These are phyloP conservation scores for Aspergillus saccharolyticus DNA, from an alignment of 495 filamentous ascomycete species.

Conservation along the genomic window DNA sequence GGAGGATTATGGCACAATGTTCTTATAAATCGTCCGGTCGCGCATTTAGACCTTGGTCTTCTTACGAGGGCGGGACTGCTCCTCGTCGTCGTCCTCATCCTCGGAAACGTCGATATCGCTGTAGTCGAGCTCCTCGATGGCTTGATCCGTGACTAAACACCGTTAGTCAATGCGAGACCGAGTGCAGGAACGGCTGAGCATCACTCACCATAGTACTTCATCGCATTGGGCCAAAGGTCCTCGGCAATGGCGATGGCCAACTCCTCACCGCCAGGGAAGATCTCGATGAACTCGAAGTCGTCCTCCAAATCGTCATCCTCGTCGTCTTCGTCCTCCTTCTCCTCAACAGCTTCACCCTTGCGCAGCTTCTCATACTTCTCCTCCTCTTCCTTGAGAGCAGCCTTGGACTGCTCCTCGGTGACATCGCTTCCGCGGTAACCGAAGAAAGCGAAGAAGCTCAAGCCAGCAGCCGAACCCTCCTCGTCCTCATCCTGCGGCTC, in stretches of 20 bases:
- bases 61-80: constrained; percentile 37
- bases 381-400: constrained; percentile 52
- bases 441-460: constrained; percentile 87
- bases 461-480: constrained; percentile 48
- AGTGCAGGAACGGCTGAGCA: not conserved
- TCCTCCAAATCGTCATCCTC: constrained; percentile 51
- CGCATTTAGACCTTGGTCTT: constrained; percentile 38
- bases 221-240: constrained; percentile 79
- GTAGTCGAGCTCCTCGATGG: constrained; percentile 31
- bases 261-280: constrained; percentile 76
- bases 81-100: constrained; percentile 27
- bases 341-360: constrained; percentile 47
- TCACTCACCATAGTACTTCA: constrained; percentile 83
- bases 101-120: constrained; percentile 20
- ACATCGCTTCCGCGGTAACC: constrained; percentile 63
- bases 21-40: not conserved
- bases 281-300: constrained; percentile 57
- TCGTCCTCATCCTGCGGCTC: constrained; percentile 34
- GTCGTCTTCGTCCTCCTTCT: constrained; percentile 38
- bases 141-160: constrained; percentile 24
- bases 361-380: constrained; percentile 53
- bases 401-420: constrained; percentile 62
- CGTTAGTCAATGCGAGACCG: not conserved
- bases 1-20: too few species aligned
- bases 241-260: constrained; percentile 75